These are phyloP conservation scores for Ogataea ganodermae DNA, from an alignment of 805 yeast species.

Conservation along the genomic window DNA sequence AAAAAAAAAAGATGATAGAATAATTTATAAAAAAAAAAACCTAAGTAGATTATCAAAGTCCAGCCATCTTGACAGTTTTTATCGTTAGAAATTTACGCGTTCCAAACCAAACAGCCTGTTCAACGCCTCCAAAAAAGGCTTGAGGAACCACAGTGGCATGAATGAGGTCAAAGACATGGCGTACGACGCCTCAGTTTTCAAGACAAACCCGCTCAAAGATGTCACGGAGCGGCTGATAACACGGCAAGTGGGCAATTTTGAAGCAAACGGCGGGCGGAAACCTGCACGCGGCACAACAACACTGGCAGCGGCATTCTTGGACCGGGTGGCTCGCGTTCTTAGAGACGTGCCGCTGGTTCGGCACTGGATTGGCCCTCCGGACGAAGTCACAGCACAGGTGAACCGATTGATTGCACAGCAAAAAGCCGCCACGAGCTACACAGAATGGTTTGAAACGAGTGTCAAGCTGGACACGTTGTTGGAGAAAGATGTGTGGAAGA, in stretches of 20 bases:
- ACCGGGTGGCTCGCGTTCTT: conserved; percentile 32
- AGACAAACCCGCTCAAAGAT: conserved; percentile 30
- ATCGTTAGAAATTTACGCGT: no score
- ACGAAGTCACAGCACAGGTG: conserved; percentile 39
- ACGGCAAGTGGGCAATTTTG: conserved; percentile 8
- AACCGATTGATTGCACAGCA: conserved; percentile 44
- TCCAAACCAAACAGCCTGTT: no score
- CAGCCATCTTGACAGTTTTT: no score
- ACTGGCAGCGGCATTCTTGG: conserved; percentile 1
- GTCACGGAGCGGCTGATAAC: conserved; percentile 28
- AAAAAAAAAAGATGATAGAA: neutral
- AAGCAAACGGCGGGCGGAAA: conserved; percentile 1
- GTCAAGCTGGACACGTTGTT: conserved; percentile 62
- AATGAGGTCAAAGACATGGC: conserved; percentile 22
- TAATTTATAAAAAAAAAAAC: neutral
- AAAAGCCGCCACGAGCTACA: conserved; percentile 46
- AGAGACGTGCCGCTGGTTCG: conserved; percentile 36
- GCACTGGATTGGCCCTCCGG: conserved; percentile 42
- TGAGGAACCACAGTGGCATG: no score
- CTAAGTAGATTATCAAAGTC: no score
- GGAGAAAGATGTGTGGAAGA: conserved; percentile 74
- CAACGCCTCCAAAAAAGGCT: no score
- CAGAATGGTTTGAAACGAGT: conserved; percentile 70
- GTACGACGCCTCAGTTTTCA: conserved; percentile 21
- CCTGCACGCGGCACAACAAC: conserved; percentile 6